A percentile compares a stretch with the other conserved stretches of the same genome.
Evolutionary conservation across 2,329 filamentous ascomycete species (phyloP).

Genomic region (Pyricularia grisea): DNA sequence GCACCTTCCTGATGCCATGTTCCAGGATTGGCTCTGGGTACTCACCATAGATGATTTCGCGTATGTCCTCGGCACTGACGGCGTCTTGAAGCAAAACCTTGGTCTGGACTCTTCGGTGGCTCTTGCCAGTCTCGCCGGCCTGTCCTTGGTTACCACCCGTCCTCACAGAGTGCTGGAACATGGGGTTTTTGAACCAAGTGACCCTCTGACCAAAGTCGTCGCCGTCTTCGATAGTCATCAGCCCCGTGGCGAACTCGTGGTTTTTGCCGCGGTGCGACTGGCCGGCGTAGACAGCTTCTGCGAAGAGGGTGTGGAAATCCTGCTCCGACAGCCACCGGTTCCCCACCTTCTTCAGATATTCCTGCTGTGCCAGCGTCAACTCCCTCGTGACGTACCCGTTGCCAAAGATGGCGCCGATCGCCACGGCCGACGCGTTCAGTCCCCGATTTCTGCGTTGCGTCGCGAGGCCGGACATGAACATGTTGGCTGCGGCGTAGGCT

Average conservation of each 20-base stretch:
- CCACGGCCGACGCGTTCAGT: constrained; percentile 24
- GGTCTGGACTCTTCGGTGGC: background rate
- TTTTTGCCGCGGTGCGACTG: constrained; percentile 12
- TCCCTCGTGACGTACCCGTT: constrained; percentile 27
- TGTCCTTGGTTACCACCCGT: background rate
- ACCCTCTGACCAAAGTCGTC: background rate
- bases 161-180: background rate
- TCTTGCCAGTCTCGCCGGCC: background rate
- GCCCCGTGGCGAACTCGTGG: constrained; percentile 13
- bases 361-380: constrained; percentile 6
- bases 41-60: background rate
- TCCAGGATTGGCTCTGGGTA: background rate
- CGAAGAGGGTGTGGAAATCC: constrained; percentile 31
- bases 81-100: background rate
- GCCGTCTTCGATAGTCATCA: background rate
- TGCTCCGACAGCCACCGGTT: constrained; percentile 16
- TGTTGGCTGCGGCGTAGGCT: constrained; percentile 33
- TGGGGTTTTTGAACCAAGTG: background rate
- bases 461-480: constrained; percentile 25
- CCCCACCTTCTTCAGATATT: constrained; percentile 8
- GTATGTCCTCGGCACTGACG: background rate
- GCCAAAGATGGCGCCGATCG: constrained; percentile 28
- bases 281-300: constrained; percentile 28
- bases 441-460: constrained; percentile 25
- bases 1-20: background rate